Conservation (phyloP, 495 filamentous ascomycete genomes). For the Bombardia bombarda region DNA sequence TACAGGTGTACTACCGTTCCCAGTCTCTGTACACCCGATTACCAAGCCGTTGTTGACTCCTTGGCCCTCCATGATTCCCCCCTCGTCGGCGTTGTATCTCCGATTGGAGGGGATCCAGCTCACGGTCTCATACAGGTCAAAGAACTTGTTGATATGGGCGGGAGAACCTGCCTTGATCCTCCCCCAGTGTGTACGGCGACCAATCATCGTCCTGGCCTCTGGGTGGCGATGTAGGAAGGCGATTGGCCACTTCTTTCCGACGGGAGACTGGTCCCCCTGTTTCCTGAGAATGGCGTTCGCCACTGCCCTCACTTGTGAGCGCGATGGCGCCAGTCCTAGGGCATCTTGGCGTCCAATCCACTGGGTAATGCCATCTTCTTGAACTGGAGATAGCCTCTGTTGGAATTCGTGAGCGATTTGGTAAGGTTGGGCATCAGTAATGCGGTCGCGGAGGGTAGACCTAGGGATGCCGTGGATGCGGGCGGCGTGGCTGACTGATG, state of each 20-base stretch:
- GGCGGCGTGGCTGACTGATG: background rate
- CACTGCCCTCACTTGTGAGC: background rate
- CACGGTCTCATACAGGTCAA: conserved; percentile 2
- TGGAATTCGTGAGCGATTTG: background rate
- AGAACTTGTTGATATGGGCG: conserved; percentile 1
- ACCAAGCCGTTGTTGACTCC: conserved; percentile 5
- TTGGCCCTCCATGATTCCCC: conserved; percentile 3
- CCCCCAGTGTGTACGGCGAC: background rate
- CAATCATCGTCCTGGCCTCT: background rate
- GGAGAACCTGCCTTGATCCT: background rate
- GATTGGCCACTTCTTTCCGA: background rate
- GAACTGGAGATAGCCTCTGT: background rate
- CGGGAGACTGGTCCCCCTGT: background rate
- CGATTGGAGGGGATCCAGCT: conserved; percentile 2
- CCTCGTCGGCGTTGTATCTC: conserved; percentile 4
- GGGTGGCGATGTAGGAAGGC: conserved; percentile 1
- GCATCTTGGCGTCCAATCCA: background rate
- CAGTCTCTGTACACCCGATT: background rate
- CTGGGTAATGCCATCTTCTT: background rate
- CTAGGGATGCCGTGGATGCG: background rate
- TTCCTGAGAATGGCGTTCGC: background rate
- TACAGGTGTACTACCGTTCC: background rate
- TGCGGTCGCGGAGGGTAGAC: background rate
- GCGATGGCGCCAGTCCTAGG: background rate
- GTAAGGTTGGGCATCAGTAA: background rate